phyloP scores from a whole-genome alignment of 768 basidiomycete species.

The Mycena indigotica region DNA sequence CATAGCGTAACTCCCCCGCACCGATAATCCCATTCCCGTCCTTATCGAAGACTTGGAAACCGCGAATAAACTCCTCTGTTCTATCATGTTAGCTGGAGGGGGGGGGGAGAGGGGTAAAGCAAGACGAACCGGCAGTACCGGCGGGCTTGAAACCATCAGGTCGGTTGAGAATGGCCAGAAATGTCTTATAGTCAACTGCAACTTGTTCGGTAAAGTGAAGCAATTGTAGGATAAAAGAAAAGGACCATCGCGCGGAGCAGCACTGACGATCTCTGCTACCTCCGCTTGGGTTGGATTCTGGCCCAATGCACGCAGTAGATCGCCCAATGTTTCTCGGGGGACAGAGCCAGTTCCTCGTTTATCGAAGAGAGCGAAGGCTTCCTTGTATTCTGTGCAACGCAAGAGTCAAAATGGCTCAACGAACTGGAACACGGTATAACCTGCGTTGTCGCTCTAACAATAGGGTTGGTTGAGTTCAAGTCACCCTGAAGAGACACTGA shows the following conservation, averaged over 20 bases:
- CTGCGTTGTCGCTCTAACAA: slow-evolving; percentile 55
- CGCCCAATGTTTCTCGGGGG: slow-evolving; percentile 85
- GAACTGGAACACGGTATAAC: no score
- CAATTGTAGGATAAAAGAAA: not conserved
- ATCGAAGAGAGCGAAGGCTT: slow-evolving; percentile 97
- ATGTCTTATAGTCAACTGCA: slow-evolving; percentile 89
- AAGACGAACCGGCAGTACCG: slow-evolving; percentile 82
- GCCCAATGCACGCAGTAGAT: slow-evolving; percentile 89
- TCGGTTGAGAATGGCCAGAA: slow-evolving; percentile 88
- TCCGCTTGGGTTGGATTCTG: slow-evolving; percentile 99
- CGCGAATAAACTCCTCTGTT: slow-evolving; percentile 96
- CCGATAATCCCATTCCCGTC: slow-evolving; percentile 92
- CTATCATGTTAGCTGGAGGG: slow-evolving; percentile 3
- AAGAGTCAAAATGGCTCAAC: no score
- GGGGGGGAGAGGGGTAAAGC: slow-evolving; percentile 3
- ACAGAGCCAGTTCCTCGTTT: slow-evolving; percentile 93
- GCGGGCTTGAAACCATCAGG: slow-evolving; percentile 98
- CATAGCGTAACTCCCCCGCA: slow-evolving; percentile 89
- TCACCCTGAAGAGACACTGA: no score
- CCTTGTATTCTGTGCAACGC: slow-evolving; percentile 82
- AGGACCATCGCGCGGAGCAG: slow-evolving; percentile 77
- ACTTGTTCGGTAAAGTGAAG: not conserved
- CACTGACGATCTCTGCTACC: slow-evolving; percentile 76
- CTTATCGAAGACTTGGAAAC: slow-evolving; percentile 99
- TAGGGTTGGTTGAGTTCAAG: not conserved